Evolutionary conservation across 345 rosid genomes (phyloP).

Genomic region (Cardamine occulta): DNA sequence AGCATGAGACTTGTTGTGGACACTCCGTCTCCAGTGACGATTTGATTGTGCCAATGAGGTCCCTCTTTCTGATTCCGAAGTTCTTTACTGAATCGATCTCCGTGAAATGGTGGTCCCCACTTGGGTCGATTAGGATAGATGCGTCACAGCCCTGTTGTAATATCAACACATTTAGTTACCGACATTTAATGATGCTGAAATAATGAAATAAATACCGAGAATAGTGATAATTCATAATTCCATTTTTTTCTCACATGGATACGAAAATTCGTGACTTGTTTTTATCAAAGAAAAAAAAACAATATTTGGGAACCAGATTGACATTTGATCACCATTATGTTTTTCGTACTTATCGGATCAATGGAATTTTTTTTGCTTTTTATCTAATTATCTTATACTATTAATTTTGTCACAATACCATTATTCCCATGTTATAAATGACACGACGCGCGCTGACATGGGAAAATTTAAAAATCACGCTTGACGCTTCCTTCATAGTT

Average conservation of each 20-base stretch:
- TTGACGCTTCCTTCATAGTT: neutral
- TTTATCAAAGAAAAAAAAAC: neutral
- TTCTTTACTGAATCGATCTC: constrained; percentile 51
- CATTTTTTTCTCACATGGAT: neutral
- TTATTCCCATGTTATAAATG: constrained; percentile 6
- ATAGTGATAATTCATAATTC: neutral
- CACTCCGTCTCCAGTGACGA: constrained; percentile 49
- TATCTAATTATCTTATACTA: neutral
- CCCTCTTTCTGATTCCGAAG: constrained; percentile 54
- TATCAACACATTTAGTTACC: constrained; percentile 4
- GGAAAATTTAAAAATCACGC: neutral
- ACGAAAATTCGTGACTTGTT: neutral
- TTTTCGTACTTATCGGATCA: neutral
- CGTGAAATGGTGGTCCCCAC: constrained; percentile 29
- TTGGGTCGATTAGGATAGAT: constrained; percentile 48
- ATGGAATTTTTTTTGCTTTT: neutral
- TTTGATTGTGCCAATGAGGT: constrained; percentile 43
- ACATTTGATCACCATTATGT: neutral
- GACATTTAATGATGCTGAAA: neutral
- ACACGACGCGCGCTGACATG: neutral
- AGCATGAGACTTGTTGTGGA: constrained; percentile 52
- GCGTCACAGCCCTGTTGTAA: constrained; percentile 53
- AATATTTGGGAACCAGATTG: neutral
- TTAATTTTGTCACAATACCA: neutral
- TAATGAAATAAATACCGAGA: neutral